Evolutionary conservation across 345 rosid species (phyloP), one percentile per base, ranked within the genome.

Genomic region (Eucalyptus curtisii): DNA sequence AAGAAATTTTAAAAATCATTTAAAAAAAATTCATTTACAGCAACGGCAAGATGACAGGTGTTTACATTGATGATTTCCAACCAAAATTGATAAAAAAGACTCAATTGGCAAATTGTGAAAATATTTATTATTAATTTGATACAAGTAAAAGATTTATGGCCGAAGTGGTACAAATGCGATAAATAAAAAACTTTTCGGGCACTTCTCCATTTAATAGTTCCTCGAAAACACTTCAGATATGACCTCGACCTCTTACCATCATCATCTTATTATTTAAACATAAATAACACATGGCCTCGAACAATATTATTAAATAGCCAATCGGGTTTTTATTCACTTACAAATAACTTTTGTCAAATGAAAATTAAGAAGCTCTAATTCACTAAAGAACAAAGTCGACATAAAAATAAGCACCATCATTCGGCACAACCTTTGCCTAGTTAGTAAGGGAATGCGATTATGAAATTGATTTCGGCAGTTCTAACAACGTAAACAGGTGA

Each of bases 31-130:
- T 50, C 17, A 50, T 50, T 6, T 3, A 50, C 4, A 17, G 1
- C 1, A 50, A 50, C 2, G 1, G 17, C 0, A 50, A 50, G 9
- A 1, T 50, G 4, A 50, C 2, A 1, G 1, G 8, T 50, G 3
- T 50, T 17, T 1, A 50, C 22, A 17, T 50, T 0, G 16, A 16
- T 50, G 55, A n/a, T 50, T 50, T 50, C 22, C 0, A 0, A 20
- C 1, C 4, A 50, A 50, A 50, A 50, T 50, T 17, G 3, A 50
- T 0, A 1, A 0, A 50, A 50, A 50, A 50, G 22, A 17, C 55
- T 1, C 2, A 50, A 50, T 15, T 49, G 3, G 0, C 7, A 49
- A 14, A 49, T 49, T 49, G 3, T 49, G 3, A 49, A 49, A 15
- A 49, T 49, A 0, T 49, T 49, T 49, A 49, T 0, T 2, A 50